Evolutionary conservation across 192 early-diverging fungal genomes (phyloP).

Genomic region (Entrophospora sp.): DNA sequence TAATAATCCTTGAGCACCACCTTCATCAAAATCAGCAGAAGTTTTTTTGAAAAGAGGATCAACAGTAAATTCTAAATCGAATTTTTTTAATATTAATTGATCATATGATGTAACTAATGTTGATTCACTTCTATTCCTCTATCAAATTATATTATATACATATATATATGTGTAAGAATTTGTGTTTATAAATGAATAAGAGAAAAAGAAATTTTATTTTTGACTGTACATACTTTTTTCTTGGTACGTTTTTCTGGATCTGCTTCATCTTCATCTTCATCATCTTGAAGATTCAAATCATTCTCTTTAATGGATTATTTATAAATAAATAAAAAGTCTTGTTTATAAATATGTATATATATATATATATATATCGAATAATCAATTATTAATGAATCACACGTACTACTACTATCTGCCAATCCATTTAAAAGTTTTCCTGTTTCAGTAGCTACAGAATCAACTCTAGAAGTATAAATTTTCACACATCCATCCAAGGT

Average conservation of each 20-base stretch:
- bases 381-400: not conserved
- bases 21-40: constrained; percentile 97
- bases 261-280: constrained; percentile 42
- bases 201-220: not conserved
- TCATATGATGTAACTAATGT: constrained; percentile 81
- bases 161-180: too few relatives aligned
- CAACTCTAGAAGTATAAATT: constrained; percentile 94
- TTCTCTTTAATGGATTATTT: too few relatives aligned
- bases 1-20: constrained; percentile 84
- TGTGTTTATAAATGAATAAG: too few relatives aligned
- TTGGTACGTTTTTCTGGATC: constrained; percentile 32
- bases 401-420: constrained; percentile 58
- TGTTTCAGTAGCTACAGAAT: constrained; percentile 90
- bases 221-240: constrained; percentile 27
- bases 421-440: constrained; percentile 83
- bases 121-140: constrained; percentile 36
- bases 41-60: constrained; percentile 98
- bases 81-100: constrained; percentile 70
- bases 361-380: not conserved
- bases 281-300: constrained; percentile 10
- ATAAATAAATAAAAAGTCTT: too few relatives aligned
- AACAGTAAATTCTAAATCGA: constrained; percentile 85
- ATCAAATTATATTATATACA: not conserved
- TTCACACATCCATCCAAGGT: constrained; percentile 96
- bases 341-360: too few relatives aligned